Percentiles rank a stretch among this genome's conserved stretches.
These are phyloP conservation scores for Linnemannia elongata DNA, from an alignment of 192 early-diverging fungal genomes.

Conservation along the genomic window DNA sequence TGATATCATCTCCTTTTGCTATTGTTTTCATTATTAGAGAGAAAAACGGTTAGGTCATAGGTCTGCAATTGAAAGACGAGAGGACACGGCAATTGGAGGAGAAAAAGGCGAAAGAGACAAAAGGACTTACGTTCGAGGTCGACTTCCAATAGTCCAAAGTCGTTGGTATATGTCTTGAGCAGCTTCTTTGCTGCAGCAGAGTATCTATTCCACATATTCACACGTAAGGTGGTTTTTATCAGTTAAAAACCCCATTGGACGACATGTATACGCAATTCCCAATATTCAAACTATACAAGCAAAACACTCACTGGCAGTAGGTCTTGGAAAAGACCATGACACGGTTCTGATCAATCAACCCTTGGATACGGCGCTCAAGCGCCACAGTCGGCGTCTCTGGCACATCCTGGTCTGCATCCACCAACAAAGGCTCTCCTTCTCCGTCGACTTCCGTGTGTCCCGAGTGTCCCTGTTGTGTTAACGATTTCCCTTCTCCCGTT, in stretches of 20 bases:
- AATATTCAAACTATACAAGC: no score
- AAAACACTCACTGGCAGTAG: constrained; percentile 37
- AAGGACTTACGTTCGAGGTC: constrained; percentile 30
- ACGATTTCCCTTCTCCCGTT: not conserved
- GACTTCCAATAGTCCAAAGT: constrained; percentile 39
- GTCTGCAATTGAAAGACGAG: not conserved
- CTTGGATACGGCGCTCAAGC: constrained; percentile 35
- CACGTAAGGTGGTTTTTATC: no score
- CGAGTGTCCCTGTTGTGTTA: not conserved
- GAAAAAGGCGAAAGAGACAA: not conserved
- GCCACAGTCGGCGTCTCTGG: not conserved
- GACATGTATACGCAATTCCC: not conserved
- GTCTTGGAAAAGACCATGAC: constrained; percentile 56
- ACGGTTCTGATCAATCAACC: constrained; percentile 35
- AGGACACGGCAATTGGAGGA: not conserved
- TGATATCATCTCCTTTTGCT: constrained; percentile 31
- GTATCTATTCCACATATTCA: constrained; percentile 20
- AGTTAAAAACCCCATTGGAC: not conserved
- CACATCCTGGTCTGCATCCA: not conserved
- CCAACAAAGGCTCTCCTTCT: constrained; percentile 32
- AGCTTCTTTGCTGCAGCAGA: constrained; percentile 40
- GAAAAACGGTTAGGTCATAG: not conserved
- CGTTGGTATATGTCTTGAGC: constrained; percentile 34
- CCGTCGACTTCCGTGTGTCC: constrained; percentile 20
- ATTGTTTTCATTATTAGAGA: not conserved